Evolutionary conservation across 139 green algal genomes (phyloP), one percentile per base, ranked within the genome.

Genomic region (Gonium pectorale): DNA sequence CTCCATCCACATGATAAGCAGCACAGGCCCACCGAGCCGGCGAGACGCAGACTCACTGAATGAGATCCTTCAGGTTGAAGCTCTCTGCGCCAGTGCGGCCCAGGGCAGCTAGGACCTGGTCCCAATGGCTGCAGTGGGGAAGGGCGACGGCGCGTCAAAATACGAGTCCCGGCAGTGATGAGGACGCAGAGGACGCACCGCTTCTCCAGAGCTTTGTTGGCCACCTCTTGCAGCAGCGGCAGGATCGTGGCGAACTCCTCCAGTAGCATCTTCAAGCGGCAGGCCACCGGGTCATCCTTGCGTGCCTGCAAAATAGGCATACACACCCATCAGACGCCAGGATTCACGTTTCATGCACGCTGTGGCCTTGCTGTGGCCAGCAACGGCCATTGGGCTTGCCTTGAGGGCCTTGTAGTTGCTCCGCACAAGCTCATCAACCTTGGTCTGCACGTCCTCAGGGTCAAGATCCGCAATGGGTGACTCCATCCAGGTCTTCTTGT

Each of bases 231-330:
- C 49, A 94, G 77, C 77, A 94, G 81, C 31, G 90, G 90, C 86
- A 94, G 67, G 21, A 88, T 38, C 71, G 89, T 81, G 67, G 92
- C 92, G 87, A 97, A 95, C 29, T 93, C 89, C 7, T 97, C 94
- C 74, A 97, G 80, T 29, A 89, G 73, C 69, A 91, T 73, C 83
- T 94, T 95, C 46, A 97, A 83, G 24, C 90, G 78, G 1, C 59
- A 67, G 17, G 94, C 90, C 54, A 97, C 93, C 19, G 71, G 67
- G 46, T 91, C 84, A 22, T 91, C 88, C 73, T 88, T 87, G 44
- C 84, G 80, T 33, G 38, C 73, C 88, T 91, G 87, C 17, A 89
- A n/a, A n/a, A n/a, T n/a, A n/a, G n/a, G n/a, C n/a, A n/a, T n/a
- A n/a, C n/a, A n/a, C n/a, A n/a, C n/a, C n/a, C n/a, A n/a, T n/a